Base-by-base conservation (phyloP, 257 asterid genomes). In the Capsicum chinense region DNA sequence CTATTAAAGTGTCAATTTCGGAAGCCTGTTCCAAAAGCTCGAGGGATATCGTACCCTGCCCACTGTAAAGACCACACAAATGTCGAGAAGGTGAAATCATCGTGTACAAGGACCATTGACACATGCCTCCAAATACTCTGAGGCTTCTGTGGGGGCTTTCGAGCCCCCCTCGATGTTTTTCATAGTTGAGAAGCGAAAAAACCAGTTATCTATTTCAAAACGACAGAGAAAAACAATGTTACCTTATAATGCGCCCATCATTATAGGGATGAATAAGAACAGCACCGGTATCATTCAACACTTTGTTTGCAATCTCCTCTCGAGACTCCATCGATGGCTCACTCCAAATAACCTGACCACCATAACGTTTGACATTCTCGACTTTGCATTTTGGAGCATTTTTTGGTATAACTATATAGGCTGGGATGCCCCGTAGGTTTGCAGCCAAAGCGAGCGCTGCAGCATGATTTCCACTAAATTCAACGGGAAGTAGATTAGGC, bases 371-470 rank as follows among this genome's bases (percentile, higher is more conserved):
- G 74, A 94, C 97, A 86, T 94, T 95, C 91, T 94, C 98, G 69
- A 96, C 97, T 92, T 96, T 94, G 92, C 98, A 94, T 87, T 90
- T 92, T 19, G 98, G 98, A 83, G 99, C 99, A 84, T 88, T 90
- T 87, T 92, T 88, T 5, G 98, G 98, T 33, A 96, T 85, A 86
- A 96, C 92, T 79, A 96, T 90, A 84, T 92, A 93, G 5, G 99
- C 99, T 63, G 97, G 94, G 85, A 96, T 92, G 33, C 97, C 98
- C 64, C 99, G 89, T 83, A 92, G 86, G 83, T 91, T 93, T 83
- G 99, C 98, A 83, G 99, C 99, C 98, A 96, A 89, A 80, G 99
- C 84, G 56, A 96, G 97, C 9, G 99, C 99, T 67, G 99, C 98
- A 63, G 98, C 99, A 91, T 96, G 99, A 86, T 96, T 96, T 54